phyloP scores from a whole-genome alignment of 805 yeast genomes.

The Metschnikowia cubensis region DNA sequence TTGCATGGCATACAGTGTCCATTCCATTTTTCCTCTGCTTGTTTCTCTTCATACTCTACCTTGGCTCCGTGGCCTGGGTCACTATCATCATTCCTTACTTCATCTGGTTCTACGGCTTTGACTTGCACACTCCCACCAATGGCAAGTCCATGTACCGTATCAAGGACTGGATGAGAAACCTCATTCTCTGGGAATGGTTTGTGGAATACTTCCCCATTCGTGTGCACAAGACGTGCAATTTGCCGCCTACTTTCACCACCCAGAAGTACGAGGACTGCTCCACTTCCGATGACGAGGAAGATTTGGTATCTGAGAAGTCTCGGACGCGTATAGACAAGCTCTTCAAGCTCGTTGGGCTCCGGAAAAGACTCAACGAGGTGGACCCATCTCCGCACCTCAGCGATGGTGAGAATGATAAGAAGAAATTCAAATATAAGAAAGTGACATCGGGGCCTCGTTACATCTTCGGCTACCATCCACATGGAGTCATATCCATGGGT shows the following conservation, averaged over 20 bases:
- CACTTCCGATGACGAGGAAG: constrained; percentile 36
- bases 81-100: constrained; percentile 58
- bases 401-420: background rate
- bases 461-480: constrained; percentile 93
- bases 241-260: constrained; percentile 67
- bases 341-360: constrained; percentile 34
- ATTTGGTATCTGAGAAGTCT: constrained; percentile 36
- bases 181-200: constrained; percentile 65
- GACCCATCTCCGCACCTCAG: constrained; percentile 15
- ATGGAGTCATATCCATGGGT: constrained; percentile 92
- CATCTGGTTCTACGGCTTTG: constrained; percentile 48
- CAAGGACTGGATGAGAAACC: constrained; percentile 53
- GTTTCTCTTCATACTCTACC: constrained; percentile 45
- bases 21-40: constrained; percentile 56
- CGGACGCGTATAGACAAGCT: constrained; percentile 33
- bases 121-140: constrained; percentile 66
- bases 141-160: constrained; percentile 63
- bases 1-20: constrained; percentile 70
- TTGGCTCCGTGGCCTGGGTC: constrained; percentile 67
- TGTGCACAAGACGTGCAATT: constrained; percentile 61
- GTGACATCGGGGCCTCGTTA: constrained; percentile 65
- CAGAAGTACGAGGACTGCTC: constrained; percentile 24
- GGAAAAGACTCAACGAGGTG: constrained; percentile 34
- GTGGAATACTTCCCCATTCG: constrained; percentile 76
- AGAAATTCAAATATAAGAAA: constrained; percentile 18